Evolutionary conservation across 2,329 filamentous ascomycete genomes (phyloP).

Genomic region (Fusarium sororula): DNA sequence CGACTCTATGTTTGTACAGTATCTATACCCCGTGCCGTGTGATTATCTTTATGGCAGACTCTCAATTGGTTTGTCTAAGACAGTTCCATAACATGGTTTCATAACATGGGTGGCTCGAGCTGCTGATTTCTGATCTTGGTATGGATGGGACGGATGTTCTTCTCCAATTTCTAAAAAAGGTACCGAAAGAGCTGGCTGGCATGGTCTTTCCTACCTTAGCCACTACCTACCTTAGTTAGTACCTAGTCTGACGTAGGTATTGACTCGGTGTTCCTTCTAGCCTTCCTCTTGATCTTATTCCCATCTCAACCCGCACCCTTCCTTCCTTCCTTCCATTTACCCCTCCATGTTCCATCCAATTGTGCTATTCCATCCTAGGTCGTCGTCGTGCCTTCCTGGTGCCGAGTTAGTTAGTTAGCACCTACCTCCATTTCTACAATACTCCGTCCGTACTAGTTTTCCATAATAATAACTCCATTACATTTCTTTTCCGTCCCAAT

Average conservation of each 20-base stretch:
- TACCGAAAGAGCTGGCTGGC: background rate
- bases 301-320: background rate
- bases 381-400: background rate
- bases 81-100: background rate
- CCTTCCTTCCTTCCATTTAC: conserved; percentile 11
- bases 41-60: background rate
- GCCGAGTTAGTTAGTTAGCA: conserved; percentile 21
- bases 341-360: conserved; percentile 19
- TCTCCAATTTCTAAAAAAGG: background rate
- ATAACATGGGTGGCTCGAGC: background rate
- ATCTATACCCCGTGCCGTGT: background rate
- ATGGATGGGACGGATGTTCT: background rate
- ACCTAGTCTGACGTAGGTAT: background rate
- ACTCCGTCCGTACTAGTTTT: conserved; percentile 6
- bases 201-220: background rate
- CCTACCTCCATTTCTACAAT: conserved; percentile 18
- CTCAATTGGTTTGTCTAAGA: background rate
- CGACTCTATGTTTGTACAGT: background rate
- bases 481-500: conserved; percentile 15
- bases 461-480: conserved; percentile 14
- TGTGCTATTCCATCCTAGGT: background rate
- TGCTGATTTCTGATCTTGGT: background rate
- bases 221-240: too few species aligned
- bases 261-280: background rate
- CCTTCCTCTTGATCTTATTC: background rate